phyloP scores from a whole-genome alignment of 805 yeast genomes.

The Starmerella bombicola region DNA sequence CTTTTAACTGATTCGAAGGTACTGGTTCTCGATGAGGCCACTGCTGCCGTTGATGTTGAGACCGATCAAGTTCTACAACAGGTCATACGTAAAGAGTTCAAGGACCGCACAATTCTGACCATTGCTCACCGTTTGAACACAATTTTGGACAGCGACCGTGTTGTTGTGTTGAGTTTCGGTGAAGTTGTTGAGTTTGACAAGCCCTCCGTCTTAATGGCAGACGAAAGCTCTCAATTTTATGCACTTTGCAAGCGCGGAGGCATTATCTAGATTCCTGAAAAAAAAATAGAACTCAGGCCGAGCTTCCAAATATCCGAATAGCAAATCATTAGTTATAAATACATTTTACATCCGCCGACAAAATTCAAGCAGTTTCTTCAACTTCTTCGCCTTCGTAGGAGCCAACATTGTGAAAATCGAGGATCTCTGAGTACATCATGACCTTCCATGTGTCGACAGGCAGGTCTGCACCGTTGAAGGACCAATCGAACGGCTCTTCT shows the following conservation, averaged over 20 bases:
- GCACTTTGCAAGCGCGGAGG: constrained; percentile 78
- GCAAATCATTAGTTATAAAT: too few species aligned
- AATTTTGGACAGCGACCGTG: constrained; percentile 69
- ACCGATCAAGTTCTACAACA: constrained; percentile 71
- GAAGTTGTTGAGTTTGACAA: constrained; percentile 64
- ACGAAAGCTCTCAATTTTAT: constrained; percentile 60
- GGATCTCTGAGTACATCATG: constrained; percentile 95
- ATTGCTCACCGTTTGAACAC: constrained; percentile 87
- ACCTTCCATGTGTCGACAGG: constrained; percentile 98
- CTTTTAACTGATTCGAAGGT: constrained; percentile 62
- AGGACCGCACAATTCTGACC: constrained; percentile 66
- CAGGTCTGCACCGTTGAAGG: constrained; percentile 92
- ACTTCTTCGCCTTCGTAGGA: constrained; percentile 28
- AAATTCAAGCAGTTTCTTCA: too few species aligned
- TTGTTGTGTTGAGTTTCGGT: constrained; percentile 65
- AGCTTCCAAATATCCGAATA: too few species aligned
- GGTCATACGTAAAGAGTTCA: constrained; percentile 62
- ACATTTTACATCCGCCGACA: too few species aligned
- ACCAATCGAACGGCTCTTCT: constrained; percentile 89
- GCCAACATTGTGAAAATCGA: constrained; percentile 88
- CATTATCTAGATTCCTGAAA: constrained; percentile 1
- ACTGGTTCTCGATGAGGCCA: constrained; percentile 76
- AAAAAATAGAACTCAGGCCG: background rate
- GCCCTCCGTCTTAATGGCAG: constrained; percentile 53
- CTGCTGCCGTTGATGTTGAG: constrained; percentile 80